phyloP scores from a whole-genome alignment of 108 stramenopile species.

The Cyclotella atomus region DNA sequence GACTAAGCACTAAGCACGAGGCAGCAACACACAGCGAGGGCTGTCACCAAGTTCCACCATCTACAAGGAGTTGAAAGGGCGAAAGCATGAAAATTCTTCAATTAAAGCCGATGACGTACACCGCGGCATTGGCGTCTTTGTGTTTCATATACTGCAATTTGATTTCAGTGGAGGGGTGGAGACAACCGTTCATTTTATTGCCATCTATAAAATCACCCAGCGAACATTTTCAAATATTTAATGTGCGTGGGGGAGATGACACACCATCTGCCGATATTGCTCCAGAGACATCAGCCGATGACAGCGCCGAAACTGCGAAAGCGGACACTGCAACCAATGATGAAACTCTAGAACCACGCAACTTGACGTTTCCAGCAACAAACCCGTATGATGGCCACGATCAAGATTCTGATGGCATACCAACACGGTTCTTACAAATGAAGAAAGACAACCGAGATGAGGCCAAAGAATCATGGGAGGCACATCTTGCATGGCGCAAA shows the following conservation, averaged over 20 bases:
- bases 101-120: slow-evolving; percentile 1
- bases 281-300: background rate
- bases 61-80: too few species aligned
- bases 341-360: background rate
- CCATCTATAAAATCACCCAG: background rate
- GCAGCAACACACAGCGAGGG: too few species aligned
- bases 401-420: slow-evolving; percentile 74
- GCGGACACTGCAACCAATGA: background rate
- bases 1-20: too few species aligned
- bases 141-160: background rate
- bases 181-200: background rate
- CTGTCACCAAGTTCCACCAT: too few species aligned
- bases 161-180: slow-evolving; percentile 16
- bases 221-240: background rate
- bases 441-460: slow-evolving; percentile 59
- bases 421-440: slow-evolving; percentile 70
- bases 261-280: slow-evolving; percentile 6
- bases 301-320: background rate
- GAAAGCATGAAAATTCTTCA: too few species aligned
- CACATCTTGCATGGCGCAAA: slow-evolving; percentile 65
- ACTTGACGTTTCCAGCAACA: slow-evolving; percentile 46
- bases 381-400: slow-evolving; percentile 65
- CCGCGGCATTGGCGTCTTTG: background rate
- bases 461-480: slow-evolving; percentile 58
- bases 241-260: slow-evolving; percentile 35